Conservation (phyloP, 768 basidiomycete species). For the Lactifluus echinatus region DNA sequence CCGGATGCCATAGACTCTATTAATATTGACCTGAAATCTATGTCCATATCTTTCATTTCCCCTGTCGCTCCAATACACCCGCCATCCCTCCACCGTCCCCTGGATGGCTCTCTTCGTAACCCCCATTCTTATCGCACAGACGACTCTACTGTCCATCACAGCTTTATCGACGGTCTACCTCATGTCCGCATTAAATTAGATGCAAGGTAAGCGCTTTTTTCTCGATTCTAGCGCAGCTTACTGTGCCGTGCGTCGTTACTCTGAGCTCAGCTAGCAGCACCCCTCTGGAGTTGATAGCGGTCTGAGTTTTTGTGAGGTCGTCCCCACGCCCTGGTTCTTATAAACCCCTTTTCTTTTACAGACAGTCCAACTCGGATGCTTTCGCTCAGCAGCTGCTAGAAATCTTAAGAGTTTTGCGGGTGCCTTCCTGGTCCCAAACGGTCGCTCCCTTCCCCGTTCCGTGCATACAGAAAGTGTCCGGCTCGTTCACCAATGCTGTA, state of each 20-base stretch:
- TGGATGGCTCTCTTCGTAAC: slow-evolving; percentile 21
- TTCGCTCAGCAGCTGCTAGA: slow-evolving; percentile 52
- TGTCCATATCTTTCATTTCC: slow-evolving; percentile 4
- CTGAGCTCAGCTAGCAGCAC: slow-evolving; percentile 7
- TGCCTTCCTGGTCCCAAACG: slow-evolving; percentile 49
- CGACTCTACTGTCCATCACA: slow-evolving; percentile 34
- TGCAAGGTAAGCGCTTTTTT: slow-evolving; percentile 53
- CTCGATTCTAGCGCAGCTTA: slow-evolving; percentile 14
- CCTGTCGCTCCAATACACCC: neutral
- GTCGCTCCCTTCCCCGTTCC: slow-evolving; percentile 42
- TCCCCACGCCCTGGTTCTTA: slow-evolving; percentile 24
- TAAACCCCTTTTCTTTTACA: slow-evolving; percentile 26
- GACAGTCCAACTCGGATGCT: slow-evolving; percentile 51
- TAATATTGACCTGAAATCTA: neutral
- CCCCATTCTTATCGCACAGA: slow-evolving; percentile 31
- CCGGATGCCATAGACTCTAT: slow-evolving; percentile 13
- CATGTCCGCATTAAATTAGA: slow-evolving; percentile 50
- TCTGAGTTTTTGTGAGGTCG: slow-evolving; percentile 31
- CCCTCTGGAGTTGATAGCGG: slow-evolving; percentile 23
- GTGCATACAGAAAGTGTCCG: slow-evolving; percentile 73
- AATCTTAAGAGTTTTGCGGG: slow-evolving; percentile 44
- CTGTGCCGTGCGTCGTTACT: slow-evolving; percentile 19
- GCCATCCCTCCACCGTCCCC: slow-evolving; percentile 26
- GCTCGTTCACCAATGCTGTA: slow-evolving; percentile 90
- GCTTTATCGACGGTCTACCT: slow-evolving; percentile 49